Percentiles rank a stretch among this genome's conserved stretches.
phyloP scores from a whole-genome alignment of 164 flowering plant genomes.

The Piper betle region DNA sequence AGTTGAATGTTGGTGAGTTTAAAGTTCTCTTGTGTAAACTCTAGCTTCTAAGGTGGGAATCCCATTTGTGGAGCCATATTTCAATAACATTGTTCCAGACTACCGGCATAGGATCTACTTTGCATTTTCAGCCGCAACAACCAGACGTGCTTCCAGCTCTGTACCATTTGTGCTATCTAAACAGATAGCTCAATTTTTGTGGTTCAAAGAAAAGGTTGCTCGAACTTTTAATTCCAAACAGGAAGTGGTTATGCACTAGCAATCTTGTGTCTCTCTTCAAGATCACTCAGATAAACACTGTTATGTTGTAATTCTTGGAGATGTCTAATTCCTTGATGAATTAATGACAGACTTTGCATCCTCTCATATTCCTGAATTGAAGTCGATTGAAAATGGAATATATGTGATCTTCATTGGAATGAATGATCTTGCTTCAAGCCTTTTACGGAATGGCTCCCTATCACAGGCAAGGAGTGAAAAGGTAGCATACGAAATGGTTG shows the following conservation, averaged over 20 bases:
- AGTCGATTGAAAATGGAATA: conserved; percentile 12
- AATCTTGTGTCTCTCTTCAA: neutral
- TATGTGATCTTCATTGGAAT: conserved; percentile 13
- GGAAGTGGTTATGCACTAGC: conserved; percentile 4
- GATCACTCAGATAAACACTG: neutral
- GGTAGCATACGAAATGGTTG: conserved; percentile 8
- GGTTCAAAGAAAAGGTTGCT: conserved; percentile 13
- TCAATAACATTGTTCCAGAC: conserved; percentile 11
- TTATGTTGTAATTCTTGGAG: too few relatives aligned
- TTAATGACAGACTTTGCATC: neutral
- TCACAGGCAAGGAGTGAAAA: conserved; percentile 2
- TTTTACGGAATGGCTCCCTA: neutral
- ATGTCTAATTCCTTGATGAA: too few relatives aligned
- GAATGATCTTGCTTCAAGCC: conserved; percentile 6
- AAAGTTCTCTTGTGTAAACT: neutral
- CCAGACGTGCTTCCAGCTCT: conserved; percentile 8
- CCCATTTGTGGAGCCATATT: conserved; percentile 13
- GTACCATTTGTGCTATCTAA: conserved; percentile 10
- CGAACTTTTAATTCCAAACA: conserved; percentile 4
- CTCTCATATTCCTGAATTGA: conserved; percentile 7
- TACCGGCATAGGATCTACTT: conserved; percentile 14
- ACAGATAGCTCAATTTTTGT: conserved; percentile 13
- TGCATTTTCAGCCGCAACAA: conserved; percentile 13
- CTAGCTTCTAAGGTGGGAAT: conserved; percentile 17
- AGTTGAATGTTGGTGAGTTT: too few relatives aligned